Evolutionary conservation across 2,329 filamentous ascomycete species (phyloP).

Genomic region (Beauveria sp.): DNA sequence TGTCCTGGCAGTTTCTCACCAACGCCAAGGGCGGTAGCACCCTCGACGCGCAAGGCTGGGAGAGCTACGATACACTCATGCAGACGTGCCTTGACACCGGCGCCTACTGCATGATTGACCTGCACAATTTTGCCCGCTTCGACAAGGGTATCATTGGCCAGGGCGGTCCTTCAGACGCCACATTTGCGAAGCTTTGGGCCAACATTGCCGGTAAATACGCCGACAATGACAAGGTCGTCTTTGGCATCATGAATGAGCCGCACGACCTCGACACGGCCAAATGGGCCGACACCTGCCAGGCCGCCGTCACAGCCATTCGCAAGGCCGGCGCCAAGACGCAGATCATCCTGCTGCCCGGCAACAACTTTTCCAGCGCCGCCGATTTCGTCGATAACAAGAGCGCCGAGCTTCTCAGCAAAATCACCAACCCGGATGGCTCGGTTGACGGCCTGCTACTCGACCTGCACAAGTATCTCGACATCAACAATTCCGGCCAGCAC

Average conservation of each 20-base stretch:
- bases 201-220: constrained; percentile 52
- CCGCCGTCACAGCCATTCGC: constrained; percentile 57
- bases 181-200: constrained; percentile 52
- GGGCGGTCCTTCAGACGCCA: constrained; percentile 51
- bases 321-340: constrained; percentile 54
- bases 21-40: constrained; percentile 41
- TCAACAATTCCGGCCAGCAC: constrained; percentile 46
- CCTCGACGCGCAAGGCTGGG: constrained; percentile 40
- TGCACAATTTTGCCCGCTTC: constrained; percentile 54
- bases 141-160: constrained; percentile 57
- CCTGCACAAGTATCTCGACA: constrained; percentile 54
- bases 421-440: constrained; percentile 53
- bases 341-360: constrained; percentile 58
- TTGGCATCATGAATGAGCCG: constrained; percentile 65
- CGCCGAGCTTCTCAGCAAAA: constrained; percentile 40
- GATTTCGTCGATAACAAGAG: constrained; percentile 41
- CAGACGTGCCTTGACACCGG: constrained; percentile 49
- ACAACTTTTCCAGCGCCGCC: constrained; percentile 46
- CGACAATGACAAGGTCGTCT: constrained; percentile 44
- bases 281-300: constrained; percentile 56
- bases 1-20: constrained; percentile 51
- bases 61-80: constrained; percentile 46
- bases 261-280: constrained; percentile 48
- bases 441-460: constrained; percentile 50
- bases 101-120: constrained; percentile 51